Conservation (phyloP, 352 stramenopile genomes). For the Globisporangium orthogonon region DNA sequence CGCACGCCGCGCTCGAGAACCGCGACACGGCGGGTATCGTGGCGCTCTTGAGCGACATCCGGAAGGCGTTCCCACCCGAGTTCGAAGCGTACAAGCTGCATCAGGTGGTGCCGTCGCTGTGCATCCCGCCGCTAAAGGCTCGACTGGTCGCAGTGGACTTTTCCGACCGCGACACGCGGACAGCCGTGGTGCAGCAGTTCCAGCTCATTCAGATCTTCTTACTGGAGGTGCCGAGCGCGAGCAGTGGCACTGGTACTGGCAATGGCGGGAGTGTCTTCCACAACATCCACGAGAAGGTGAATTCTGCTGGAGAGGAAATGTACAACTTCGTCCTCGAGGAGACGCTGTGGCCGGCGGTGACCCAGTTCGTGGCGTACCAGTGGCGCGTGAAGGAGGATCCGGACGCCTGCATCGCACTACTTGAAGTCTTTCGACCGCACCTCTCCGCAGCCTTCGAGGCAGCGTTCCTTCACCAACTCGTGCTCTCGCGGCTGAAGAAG, state of each 20-base stretch:
- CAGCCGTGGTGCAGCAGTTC: constrained; percentile 34
- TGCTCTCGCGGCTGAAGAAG: constrained; percentile 67
- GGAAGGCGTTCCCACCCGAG: constrained; percentile 41
- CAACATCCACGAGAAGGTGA: constrained; percentile 59
- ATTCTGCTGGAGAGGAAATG: constrained; percentile 46
- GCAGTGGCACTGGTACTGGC: not conserved
- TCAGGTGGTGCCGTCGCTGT: constrained; percentile 63
- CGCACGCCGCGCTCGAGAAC: constrained; percentile 11
- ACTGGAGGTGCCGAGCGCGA: constrained; percentile 25
- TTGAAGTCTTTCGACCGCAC: constrained; percentile 40
- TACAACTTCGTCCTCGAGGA: constrained; percentile 82
- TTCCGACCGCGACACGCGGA: constrained; percentile 5
- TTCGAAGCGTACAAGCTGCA: constrained; percentile 74
- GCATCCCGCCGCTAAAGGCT: constrained; percentile 48
- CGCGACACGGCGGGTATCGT: constrained; percentile 37
- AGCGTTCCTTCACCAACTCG: constrained; percentile 50
- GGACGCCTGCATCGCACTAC: constrained; percentile 34
- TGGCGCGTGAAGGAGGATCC: constrained; percentile 42
- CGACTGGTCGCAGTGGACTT: constrained; percentile 37
- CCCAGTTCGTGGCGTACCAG: constrained; percentile 60
- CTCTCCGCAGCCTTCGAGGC: constrained; percentile 41
- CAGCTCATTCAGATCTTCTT: constrained; percentile 56
- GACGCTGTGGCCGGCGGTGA: constrained; percentile 57
- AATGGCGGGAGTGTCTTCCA: constrained; percentile 28
- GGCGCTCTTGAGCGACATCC: constrained; percentile 31